A percentile compares a stretch with the other conserved stretches of the same genome.
These are phyloP conservation scores for Fusarium sp. DNA, from an alignment of 2,329 filamentous ascomycete species.

Conservation along the genomic window DNA sequence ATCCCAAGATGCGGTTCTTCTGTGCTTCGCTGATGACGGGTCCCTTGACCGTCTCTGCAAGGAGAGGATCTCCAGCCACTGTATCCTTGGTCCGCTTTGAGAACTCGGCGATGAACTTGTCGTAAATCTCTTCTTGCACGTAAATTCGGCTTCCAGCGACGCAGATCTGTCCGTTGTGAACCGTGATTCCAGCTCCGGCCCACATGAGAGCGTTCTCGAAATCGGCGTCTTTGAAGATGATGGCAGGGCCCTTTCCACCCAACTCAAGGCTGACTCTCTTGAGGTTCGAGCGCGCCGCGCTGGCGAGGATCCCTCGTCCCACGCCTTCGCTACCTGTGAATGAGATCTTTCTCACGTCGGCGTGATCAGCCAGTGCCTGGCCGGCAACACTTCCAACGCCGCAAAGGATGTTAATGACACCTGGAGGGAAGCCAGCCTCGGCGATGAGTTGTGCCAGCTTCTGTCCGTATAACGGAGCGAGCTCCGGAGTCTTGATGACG, in stretches of 20 bases:
- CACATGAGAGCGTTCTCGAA: constrained; percentile 71
- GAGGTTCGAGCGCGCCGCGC: constrained; percentile 66
- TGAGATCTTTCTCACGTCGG: constrained; percentile 76
- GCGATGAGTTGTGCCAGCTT: constrained; percentile 73
- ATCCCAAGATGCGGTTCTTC: constrained; percentile 72
- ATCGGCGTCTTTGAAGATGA: constrained; percentile 71
- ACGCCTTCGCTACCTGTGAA: constrained; percentile 80
- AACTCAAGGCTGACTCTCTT: constrained; percentile 71
- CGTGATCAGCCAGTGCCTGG: constrained; percentile 72
- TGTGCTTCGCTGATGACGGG: constrained; percentile 68
- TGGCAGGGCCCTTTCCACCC: constrained; percentile 69
- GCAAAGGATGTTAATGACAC: constrained; percentile 79
- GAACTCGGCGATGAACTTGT: constrained; percentile 70
- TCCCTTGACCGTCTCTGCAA: constrained; percentile 48
- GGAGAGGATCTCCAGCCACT: constrained; percentile 39
- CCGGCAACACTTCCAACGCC: constrained; percentile 75
- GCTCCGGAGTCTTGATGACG: constrained; percentile 72
- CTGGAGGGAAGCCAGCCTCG: constrained; percentile 79
- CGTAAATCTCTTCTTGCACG: constrained; percentile 67
- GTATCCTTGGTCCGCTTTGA: constrained; percentile 65
- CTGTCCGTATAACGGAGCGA: constrained; percentile 70
- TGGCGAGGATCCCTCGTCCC: constrained; percentile 75
- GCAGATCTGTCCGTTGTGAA: constrained; percentile 70
- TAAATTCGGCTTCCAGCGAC: constrained; percentile 69
- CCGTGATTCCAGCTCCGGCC: constrained; percentile 54